A percentile compares a stretch with the other conserved stretches of the same genome.
Conservation (phyloP, 2,329 filamentous ascomycete species). For the Beauveria pseudobassiana region DNA sequence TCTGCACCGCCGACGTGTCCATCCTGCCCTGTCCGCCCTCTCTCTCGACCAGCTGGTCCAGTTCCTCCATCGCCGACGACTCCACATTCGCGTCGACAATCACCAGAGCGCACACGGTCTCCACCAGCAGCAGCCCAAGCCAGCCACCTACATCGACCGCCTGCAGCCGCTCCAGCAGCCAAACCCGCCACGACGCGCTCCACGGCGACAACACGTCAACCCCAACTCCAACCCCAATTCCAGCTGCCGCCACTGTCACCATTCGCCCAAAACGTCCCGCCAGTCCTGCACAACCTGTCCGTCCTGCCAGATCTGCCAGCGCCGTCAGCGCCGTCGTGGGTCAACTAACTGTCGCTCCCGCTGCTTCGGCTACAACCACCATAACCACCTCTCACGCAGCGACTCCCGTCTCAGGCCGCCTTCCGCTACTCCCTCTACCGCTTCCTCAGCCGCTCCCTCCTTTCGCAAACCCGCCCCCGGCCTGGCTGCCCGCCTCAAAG, state of each 20-base stretch:
- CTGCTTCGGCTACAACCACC: conserved; percentile 6
- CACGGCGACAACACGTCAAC: conserved; percentile 5
- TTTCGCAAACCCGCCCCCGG: conserved; percentile 56
- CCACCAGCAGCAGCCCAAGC: conserved; percentile 11
- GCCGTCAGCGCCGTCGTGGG: neutral
- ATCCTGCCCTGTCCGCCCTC: neutral
- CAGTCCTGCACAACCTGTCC: too few species aligned
- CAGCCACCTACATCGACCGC: conserved; percentile 9
- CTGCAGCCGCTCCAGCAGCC: conserved; percentile 10
- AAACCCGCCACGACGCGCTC: conserved; percentile 8
- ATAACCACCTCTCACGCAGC: neutral
- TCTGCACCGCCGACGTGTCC: neutral
- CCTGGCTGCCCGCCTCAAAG: conserved; percentile 57
- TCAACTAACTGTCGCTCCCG: neutral
- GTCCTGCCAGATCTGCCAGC: neutral
- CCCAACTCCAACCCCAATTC: neutral
- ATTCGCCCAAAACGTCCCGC: neutral
- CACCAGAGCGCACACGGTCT: conserved; percentile 11
- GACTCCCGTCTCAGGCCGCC: neutral
- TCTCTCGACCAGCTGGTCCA: conserved; percentile 9
- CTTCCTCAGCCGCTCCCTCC: conserved; percentile 18
- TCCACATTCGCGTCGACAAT: conserved; percentile 9
- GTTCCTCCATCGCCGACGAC: conserved; percentile 11
- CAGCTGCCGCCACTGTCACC: neutral
- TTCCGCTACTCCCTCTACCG: conserved; percentile 11